Base-by-base conservation (phyloP, 2,329 filamentous ascomycete species). In the Alternaria metachromatica region DNA sequence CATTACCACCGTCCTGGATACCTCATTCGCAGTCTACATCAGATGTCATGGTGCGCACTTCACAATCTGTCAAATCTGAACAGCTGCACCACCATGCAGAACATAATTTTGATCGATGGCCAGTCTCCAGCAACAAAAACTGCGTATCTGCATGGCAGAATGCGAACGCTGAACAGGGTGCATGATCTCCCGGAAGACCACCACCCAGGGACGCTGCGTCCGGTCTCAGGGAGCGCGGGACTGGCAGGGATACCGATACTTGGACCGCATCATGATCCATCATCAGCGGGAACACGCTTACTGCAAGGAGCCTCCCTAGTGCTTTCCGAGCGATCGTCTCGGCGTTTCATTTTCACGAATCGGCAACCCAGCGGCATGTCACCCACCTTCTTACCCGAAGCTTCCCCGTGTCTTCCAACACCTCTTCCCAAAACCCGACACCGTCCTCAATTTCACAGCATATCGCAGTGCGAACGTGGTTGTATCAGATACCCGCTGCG, bases 131-230 rank as follows among this genome's bases (percentile, higher is more conserved):
- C 43, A 20, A 13, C 48, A 18, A n/a, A 15, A 11, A 18, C 25
- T n/a, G 18, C 43, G 44, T 15, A 18, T 45, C 25, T 51, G 49
- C n/a, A 12, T 50, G 41, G 44, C 44, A 44, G 54, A 41, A n/a
- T 45, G 30, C 30, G 44, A 33, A 33, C 62, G 64, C 72, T 70
- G 65, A 68, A 67, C 72, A 69, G 63, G 67, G 56, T 72, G 71
- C 75, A 76, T 78, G 74, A 79, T 78, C 75, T 77, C 66, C 76
- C 76, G 72, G 75, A 71, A 65, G 63, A 66, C 56, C 64, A 69
- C 62, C 68, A 69, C 60, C 62, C 63, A 59, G 37, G 45, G 37
- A 45, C 28, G 51, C 67, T 62, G 67, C 68, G 64, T 72, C 66
- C 70, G 62, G 65, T 68, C 67, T 70, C 70, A 74, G 72, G 65